Percentiles rank a stretch among this genome's conserved stretches.
Conservation (phyloP, 805 yeast genomes). For the Nakazawaea anatomiae region DNA sequence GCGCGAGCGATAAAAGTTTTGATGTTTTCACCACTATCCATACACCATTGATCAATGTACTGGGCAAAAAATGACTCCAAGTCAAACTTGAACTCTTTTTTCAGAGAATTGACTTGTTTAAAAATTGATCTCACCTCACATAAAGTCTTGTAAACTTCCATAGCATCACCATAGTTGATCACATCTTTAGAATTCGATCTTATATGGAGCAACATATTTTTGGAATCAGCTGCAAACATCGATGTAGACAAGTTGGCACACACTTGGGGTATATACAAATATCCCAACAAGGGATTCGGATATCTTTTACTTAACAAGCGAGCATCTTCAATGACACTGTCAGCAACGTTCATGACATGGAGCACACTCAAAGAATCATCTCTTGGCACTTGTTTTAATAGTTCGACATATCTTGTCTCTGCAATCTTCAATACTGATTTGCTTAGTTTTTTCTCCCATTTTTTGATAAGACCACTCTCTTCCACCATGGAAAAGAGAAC, state of each 20-base stretch:
- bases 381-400: slow-evolving; percentile 49
- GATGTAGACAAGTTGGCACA: slow-evolving; percentile 43
- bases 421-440: slow-evolving; percentile 30
- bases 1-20: slow-evolving; percentile 46
- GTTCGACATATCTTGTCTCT: slow-evolving; percentile 32
- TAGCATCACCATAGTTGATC: slow-evolving; percentile 48
- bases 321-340: slow-evolving; percentile 43
- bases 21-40: slow-evolving; percentile 39
- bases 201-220: slow-evolving; percentile 44
- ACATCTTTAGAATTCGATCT: slow-evolving; percentile 30
- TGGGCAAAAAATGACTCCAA: slow-evolving; percentile 52
- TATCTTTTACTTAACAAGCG: slow-evolving; percentile 52
- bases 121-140: slow-evolving; percentile 47
- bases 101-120: slow-evolving; percentile 37
- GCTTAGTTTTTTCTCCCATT: slow-evolving; percentile 27
- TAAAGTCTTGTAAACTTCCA: slow-evolving; percentile 49
- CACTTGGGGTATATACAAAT: slow-evolving; percentile 43
- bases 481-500: slow-evolving; percentile 21
- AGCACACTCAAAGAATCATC: slow-evolving; percentile 17
- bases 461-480: not conserved
- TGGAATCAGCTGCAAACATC: slow-evolving; percentile 48
- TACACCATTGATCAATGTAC: slow-evolving; percentile 34
- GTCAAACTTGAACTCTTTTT: slow-evolving; percentile 39
- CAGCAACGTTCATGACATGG: slow-evolving; percentile 39
- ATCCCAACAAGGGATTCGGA: slow-evolving; percentile 54